Evolutionary conservation across 108 stramenopile species (phyloP), one percentile per base, ranked within the genome.

Genomic region (Tribonema minus): DNA sequence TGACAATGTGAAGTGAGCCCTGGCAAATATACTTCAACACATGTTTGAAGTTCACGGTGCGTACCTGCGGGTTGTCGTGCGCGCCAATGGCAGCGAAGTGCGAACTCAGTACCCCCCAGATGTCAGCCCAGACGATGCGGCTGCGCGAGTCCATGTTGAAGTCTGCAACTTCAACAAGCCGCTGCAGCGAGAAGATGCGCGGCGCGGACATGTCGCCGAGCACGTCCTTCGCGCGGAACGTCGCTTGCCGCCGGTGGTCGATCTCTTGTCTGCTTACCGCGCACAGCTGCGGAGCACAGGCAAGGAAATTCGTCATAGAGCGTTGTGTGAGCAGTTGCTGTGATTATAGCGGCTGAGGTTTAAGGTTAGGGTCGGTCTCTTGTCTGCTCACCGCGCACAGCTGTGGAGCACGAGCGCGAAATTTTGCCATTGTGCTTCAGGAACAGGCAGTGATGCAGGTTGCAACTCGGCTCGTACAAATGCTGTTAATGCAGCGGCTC

Each of bases 131-230:
- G 29, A 94, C 92, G 37, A 99, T 78, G 12, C 96, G 85, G 23
- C 95, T 91, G 35, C 98, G 84, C 32, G 86, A 86, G 63, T 95
- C 92, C 95, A 99, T 94, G 87, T 99, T 98, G 85, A 89, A 94
- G 81, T 98, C 96, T 23, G 98, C 93, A 20, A 95, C 96, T 72
- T 99, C 98, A 15, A 99, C 96, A 23, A 99, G 86, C 82, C 96
- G 94, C 74, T 98, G 96, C 28, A 99, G 90, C 46, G 90, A 92
- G 85, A 93, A 97, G 61, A 96, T 93, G 46, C 93, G 92, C 1
- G 96, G 95, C 78, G 64, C 64, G 12, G 67, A 67, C 72, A 71
- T 72, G 73, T 83, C 72, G 20, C 80, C 67, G n/a, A 80, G 29
- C 15, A 68, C 46, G 1, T 78, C 76, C 59, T 41, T 38, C 9